phyloP scores from a whole-genome alignment of 192 early-diverging fungal species.

The Kappamyces sp. region DNA sequence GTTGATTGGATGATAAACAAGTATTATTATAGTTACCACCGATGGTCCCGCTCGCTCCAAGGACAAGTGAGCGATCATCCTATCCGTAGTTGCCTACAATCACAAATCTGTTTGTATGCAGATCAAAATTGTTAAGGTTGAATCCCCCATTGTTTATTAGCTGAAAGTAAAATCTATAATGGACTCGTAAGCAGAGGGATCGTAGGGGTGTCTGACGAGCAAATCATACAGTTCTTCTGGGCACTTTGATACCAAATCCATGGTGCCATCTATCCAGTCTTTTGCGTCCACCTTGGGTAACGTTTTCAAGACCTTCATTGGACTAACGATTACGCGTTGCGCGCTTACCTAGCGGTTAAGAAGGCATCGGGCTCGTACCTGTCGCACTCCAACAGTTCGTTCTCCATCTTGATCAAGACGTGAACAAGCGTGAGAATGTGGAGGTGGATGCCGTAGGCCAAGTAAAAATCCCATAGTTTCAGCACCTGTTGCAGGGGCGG shows the following conservation, averaged over 20 bases:
- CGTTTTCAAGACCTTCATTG: constrained; percentile 64
- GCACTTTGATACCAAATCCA: constrained; percentile 50
- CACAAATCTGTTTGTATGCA: too few relatives aligned
- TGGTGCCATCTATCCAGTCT: constrained; percentile 48
- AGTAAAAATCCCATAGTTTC: constrained; percentile 85
- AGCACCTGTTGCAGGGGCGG: constrained; percentile 81
- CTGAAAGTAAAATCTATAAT: constrained; percentile 9
- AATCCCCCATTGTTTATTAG: constrained; percentile 25
- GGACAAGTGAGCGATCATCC: too few relatives aligned
- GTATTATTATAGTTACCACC: too few relatives aligned
- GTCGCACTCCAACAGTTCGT: constrained; percentile 61
- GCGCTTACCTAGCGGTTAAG: background rate
- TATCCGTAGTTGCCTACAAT: too few relatives aligned
- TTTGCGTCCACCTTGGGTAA: constrained; percentile 63
- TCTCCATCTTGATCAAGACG: constrained; percentile 70
- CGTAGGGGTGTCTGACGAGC: constrained; percentile 71
- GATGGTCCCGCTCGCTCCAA: too few relatives aligned
- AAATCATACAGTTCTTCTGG: constrained; percentile 70
- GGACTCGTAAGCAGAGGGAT: constrained; percentile 45
- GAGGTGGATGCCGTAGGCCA: constrained; percentile 87
- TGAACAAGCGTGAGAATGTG: constrained; percentile 87
- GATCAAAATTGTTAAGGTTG: background rate
- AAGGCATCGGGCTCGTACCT: constrained; percentile 39
- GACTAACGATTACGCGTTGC: constrained; percentile 27
- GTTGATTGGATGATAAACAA: too few relatives aligned